Percentiles rank a stretch among this genome's conserved stretches.
These are phyloP conservation scores for Cladosporium sp. DNA, from an alignment of 2,329 filamentous ascomycete genomes.

Conservation along the genomic window DNA sequence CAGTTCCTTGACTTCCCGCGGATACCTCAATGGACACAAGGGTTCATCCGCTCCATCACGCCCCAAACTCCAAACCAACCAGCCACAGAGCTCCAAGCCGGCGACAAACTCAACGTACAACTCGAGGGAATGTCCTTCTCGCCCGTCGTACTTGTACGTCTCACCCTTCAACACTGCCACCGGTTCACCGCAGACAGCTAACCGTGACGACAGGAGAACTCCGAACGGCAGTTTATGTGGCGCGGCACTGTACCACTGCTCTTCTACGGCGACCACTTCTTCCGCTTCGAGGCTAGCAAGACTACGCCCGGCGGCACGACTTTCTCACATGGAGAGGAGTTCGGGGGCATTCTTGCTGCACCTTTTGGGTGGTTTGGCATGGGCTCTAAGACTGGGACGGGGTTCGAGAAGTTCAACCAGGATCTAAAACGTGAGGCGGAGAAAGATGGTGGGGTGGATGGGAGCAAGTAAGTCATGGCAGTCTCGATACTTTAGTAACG, in stretches of 20 bases:
- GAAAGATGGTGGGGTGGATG: background rate
- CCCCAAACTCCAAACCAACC: slow-evolving; percentile 10
- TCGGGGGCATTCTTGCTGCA: slow-evolving; percentile 21
- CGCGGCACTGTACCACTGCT: slow-evolving; percentile 23
- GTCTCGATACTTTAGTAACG: no score
- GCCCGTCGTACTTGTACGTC: slow-evolving; percentile 22
- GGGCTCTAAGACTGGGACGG: slow-evolving; percentile 15
- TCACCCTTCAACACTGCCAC: no score
- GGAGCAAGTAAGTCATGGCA: background rate
- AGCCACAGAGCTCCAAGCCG: slow-evolving; percentile 2
- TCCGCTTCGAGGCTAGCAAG: slow-evolving; percentile 24
- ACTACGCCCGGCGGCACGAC: slow-evolving; percentile 24
- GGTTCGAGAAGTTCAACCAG: slow-evolving; percentile 26
- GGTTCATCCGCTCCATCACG: slow-evolving; percentile 21
- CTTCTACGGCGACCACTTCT: slow-evolving; percentile 27
- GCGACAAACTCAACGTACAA: slow-evolving; percentile 25
- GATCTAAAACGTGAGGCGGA: slow-evolving; percentile 28
- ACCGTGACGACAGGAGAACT: slow-evolving; percentile 19
- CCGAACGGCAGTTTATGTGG: slow-evolving; percentile 22
- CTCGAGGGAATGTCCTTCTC: slow-evolving; percentile 24
- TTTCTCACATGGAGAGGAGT: slow-evolving; percentile 27
- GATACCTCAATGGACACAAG: slow-evolving; percentile 21
- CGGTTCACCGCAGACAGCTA: no score
- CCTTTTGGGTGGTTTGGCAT: slow-evolving; percentile 21
- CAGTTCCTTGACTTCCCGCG: slow-evolving; percentile 27